Percentiles rank a stretch among this genome's conserved stretches.
Evolutionary conservation across 331 rosid genomes (phyloP).

Genomic region (Prunus yedoensis): DNA sequence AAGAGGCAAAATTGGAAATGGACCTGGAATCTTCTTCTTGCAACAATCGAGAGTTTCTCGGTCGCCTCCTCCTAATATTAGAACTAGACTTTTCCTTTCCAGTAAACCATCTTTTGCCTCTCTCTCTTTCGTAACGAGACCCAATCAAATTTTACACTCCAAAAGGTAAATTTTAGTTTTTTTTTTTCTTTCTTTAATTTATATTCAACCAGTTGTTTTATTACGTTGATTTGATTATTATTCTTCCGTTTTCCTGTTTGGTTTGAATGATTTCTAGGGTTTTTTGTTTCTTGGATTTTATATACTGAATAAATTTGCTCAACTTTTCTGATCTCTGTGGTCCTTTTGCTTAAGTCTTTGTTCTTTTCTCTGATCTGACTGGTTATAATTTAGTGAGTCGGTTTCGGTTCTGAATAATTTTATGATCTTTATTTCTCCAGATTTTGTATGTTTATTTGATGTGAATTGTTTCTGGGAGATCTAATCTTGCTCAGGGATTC

Average conservation of each 20-base stretch:
- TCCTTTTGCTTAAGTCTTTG: not conserved
- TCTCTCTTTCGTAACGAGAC: not conserved
- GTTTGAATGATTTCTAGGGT: not conserved
- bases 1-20: not conserved
- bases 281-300: not conserved
- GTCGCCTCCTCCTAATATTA: not conserved
- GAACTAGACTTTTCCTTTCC: not conserved
- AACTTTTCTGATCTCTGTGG: not conserved
- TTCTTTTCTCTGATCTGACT: not conserved
- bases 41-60: conserved; percentile 12
- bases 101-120: not conserved
- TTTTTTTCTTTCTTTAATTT: not conserved
- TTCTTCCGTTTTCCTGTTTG: too few relatives aligned
- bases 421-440: too few relatives aligned
- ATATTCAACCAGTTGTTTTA: not conserved
- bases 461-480: too few relatives aligned
- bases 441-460: too few relatives aligned
- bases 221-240: not conserved
- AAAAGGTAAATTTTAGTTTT: not conserved
- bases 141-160: not conserved
- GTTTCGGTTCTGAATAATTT: too few relatives aligned
- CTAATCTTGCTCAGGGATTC: too few relatives aligned
- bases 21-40: conserved; percentile 44
- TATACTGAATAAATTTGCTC: not conserved
- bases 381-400: too few relatives aligned